Evolutionary conservation across 129 eudicot species (phyloP).

Genomic region (Kitagawia praeruptora): DNA sequence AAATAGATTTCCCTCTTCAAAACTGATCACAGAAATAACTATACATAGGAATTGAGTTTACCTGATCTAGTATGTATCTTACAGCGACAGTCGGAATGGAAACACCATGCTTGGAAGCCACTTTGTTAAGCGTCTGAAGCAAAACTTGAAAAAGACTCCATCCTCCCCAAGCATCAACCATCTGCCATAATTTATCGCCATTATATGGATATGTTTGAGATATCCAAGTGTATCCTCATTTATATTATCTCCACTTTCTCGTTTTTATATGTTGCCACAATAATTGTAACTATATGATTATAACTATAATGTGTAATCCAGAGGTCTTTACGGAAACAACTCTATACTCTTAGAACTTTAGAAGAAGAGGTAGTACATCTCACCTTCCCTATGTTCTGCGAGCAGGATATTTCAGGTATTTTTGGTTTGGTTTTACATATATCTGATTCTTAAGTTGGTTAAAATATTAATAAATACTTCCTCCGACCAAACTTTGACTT

Average conservation of each 20-base stretch:
- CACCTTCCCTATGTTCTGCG: background rate
- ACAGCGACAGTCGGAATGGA: slow-evolving; percentile 94
- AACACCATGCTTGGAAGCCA: slow-evolving; percentile 78
- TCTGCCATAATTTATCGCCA: slow-evolving; percentile 28
- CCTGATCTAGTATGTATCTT: slow-evolving; percentile 72
- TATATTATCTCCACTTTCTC: background rate
- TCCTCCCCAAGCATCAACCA: slow-evolving; percentile 99
- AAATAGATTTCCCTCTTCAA: background rate
- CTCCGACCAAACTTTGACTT: too few species aligned
- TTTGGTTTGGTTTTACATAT: background rate
- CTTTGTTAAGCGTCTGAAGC: slow-evolving; percentile 64
- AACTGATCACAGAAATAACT: background rate
- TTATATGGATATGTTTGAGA: background rate
- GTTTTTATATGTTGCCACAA: background rate
- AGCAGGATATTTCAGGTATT: background rate
- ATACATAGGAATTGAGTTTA: slow-evolving; percentile 2
- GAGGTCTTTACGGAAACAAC: background rate
- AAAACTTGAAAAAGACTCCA: slow-evolving; percentile 82
- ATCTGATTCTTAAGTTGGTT: background rate
- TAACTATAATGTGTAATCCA: background rate
- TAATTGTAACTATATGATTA: background rate
- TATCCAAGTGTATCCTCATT: background rate
- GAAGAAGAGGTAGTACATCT: background rate
- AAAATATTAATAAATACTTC: background rate
- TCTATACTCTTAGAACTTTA: background rate